A percentile compares a stretch with the other conserved stretches of the same genome.
These are phyloP conservation scores for Fusarium haematococcum DNA, from an alignment of 2,329 filamentous ascomycete species.

Conservation along the genomic window DNA sequence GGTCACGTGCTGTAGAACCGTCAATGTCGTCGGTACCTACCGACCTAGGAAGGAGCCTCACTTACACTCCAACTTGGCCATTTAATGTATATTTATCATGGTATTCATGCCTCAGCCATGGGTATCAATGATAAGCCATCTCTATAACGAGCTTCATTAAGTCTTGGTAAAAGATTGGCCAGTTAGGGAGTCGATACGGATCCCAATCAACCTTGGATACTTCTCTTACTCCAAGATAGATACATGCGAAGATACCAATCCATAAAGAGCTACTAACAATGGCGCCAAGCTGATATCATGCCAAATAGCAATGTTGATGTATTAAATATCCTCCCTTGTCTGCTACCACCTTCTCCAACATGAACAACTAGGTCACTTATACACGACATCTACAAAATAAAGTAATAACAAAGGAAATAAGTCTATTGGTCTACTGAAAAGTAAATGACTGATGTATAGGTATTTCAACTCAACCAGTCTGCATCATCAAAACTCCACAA, in stretches of 20 bases:
- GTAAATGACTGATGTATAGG: neutral
- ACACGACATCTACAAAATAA: neutral
- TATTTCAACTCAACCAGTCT: neutral
- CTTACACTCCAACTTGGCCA: neutral
- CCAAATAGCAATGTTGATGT: neutral
- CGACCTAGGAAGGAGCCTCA: neutral
- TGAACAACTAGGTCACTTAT: neutral
- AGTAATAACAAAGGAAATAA: neutral
- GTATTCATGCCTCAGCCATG: rapidly evolving
- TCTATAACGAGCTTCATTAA: neutral
- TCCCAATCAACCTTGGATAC: neutral
- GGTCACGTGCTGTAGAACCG: neutral
- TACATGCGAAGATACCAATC: neutral
- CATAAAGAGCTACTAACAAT: neutral
- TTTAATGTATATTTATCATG: neutral
- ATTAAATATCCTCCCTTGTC: neutral
- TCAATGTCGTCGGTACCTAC: neutral
- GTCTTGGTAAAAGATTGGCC: neutral
- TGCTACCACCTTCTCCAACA: neutral
- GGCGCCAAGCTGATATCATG: rapidly evolving
- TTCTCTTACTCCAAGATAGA: neutral
- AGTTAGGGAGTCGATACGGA: neutral
- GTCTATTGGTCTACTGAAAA: neutral
- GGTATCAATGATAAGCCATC: neutral
- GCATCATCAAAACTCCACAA: neutral